Percentiles rank a stretch among this genome's conserved stretches.
Conservation (phyloP, 192 early-diverging fungal genomes). For the Coemansia sp. region DNA sequence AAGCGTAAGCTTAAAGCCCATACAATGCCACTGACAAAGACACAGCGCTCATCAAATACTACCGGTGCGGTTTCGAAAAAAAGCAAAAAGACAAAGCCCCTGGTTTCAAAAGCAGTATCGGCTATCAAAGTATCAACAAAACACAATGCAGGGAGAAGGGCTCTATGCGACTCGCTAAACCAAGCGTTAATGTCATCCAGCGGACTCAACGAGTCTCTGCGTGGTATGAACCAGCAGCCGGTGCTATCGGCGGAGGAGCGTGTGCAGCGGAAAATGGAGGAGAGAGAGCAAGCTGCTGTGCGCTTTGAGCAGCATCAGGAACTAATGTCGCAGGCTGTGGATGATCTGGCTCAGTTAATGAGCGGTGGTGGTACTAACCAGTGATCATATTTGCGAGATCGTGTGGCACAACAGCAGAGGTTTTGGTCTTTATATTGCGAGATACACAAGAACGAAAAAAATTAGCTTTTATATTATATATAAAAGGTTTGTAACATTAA, state of each 20-base stretch:
- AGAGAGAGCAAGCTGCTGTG: conserved; percentile 21
- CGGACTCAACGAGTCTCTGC: conserved; percentile 24
- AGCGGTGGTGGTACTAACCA: no score
- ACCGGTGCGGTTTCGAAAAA: no score
- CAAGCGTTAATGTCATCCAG: conserved; percentile 1
- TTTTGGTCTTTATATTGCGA: background rate
- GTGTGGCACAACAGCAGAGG: no score
- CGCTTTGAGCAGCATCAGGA: conserved; percentile 34
- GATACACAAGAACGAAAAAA: conserved; percentile 1
- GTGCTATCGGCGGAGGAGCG: conserved; percentile 15
- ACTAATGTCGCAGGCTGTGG: conserved; percentile 21
- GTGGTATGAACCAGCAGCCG: conserved; percentile 21
- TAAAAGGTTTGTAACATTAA: background rate
- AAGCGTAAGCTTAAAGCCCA: conserved; percentile 22
- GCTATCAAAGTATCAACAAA: conserved; percentile 20
- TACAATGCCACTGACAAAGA: background rate
- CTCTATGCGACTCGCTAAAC: conserved; percentile 25
- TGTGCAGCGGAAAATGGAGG: conserved; percentile 12
- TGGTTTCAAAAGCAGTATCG: no score
- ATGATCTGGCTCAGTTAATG: conserved; percentile 45
- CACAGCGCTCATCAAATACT: background rate
- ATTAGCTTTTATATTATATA: no score
- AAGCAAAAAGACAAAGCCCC: background rate
- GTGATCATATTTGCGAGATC: no score
- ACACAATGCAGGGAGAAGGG: conserved; percentile 31